Conservation (phyloP, 2,329 filamentous ascomycete genomes). For the Penicillium sp. region DNA sequence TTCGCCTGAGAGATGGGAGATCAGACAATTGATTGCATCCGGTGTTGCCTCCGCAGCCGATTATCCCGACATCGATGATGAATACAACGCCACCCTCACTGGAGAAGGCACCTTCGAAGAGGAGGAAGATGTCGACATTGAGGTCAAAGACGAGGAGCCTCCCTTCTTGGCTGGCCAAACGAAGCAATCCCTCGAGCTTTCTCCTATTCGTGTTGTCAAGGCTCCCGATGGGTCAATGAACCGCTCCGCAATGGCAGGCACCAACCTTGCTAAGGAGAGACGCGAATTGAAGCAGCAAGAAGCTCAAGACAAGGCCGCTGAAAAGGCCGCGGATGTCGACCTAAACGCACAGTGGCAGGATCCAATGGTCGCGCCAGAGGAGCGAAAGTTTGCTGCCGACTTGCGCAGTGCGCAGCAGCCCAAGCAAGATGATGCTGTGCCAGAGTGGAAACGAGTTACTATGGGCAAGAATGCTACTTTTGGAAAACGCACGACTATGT, state of each 20-base stretch:
- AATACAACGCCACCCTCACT: constrained; percentile 83
- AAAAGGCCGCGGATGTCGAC: constrained; percentile 76
- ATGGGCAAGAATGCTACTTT: constrained; percentile 77
- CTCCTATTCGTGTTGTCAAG: constrained; percentile 94
- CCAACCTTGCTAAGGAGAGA: constrained; percentile 82
- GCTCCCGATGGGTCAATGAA: constrained; percentile 98
- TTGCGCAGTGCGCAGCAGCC: constrained; percentile 67
- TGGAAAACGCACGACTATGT: constrained; percentile 84
- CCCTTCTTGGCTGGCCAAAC: constrained; percentile 95
- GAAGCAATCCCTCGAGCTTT: constrained; percentile 91
- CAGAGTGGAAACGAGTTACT: constrained; percentile 89
- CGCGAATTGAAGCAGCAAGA: constrained; percentile 88
- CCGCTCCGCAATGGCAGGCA: constrained; percentile 91
- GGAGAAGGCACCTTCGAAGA: constrained; percentile 87
- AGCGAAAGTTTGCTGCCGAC: constrained; percentile 87
- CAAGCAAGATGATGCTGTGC: constrained; percentile 67
- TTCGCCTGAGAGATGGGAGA: constrained; percentile 96
- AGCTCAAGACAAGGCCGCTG: constrained; percentile 73
- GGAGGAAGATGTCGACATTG: constrained; percentile 96
- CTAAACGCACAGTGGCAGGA: constrained; percentile 93
- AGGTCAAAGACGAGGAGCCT: constrained; percentile 93
- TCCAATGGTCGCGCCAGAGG: constrained; percentile 85
- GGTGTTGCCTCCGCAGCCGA: constrained; percentile 90
- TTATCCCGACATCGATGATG: constrained; percentile 91
- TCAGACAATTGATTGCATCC: constrained; percentile 92